Conservation (phyloP, 768 basidiomycete genomes). For the Holtermannia corniformis region DNA sequence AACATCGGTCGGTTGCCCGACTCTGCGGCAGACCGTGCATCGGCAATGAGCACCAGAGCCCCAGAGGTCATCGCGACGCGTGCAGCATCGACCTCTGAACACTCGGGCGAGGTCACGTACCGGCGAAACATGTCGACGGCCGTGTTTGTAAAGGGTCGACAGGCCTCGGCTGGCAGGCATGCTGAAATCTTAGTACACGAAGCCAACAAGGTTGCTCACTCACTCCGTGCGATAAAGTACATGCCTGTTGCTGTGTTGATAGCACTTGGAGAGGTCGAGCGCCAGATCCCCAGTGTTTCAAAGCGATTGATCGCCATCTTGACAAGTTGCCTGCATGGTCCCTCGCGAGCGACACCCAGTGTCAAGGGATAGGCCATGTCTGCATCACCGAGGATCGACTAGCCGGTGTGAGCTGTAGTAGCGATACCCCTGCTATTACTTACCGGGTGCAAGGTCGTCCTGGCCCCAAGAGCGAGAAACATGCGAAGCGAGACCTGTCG, state of each 20-base stretch:
- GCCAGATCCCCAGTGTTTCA: neutral
- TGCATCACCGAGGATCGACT: neutral
- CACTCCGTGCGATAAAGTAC: neutral
- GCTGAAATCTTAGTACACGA: slow-evolving; percentile 1
- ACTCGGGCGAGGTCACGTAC: neutral
- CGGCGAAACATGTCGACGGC: slow-evolving; percentile 1
- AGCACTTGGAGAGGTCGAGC: neutral
- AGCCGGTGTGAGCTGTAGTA: too few relatives aligned
- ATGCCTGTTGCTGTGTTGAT: neutral
- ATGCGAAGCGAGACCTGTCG: neutral
- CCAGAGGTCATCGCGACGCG: neutral
- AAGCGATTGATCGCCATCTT: neutral
- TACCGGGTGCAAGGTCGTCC: neutral
- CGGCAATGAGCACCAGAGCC: neutral
- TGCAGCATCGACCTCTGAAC: neutral
- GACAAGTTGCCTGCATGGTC: neutral
- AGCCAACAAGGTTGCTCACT: too few relatives aligned
- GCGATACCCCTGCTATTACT: too few relatives aligned
- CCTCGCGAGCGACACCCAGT: slow-evolving; percentile 2
- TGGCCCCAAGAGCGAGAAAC: neutral
- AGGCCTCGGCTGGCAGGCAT: neutral
- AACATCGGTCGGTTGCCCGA: slow-evolving; percentile 2
- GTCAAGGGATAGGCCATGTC: slow-evolving; percentile 2
- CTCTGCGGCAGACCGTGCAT: slow-evolving; percentile 3
- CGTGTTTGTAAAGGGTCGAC: slow-evolving; percentile 1